Conservation (phyloP, 2,329 filamentous ascomycete species). For the Chlorencoelia australis region DNA sequence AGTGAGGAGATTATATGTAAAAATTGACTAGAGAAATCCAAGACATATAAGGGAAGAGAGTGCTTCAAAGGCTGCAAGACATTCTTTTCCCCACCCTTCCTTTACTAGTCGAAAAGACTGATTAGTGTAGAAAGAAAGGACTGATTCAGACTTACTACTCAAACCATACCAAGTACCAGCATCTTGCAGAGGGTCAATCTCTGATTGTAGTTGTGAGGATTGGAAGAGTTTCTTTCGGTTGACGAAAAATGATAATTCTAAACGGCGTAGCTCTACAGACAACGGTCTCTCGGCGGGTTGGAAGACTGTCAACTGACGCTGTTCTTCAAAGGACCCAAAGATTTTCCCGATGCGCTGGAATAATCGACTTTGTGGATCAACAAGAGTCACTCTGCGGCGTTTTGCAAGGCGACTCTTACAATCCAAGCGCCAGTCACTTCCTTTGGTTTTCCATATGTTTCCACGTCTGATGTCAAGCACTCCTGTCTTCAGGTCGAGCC, state of each 20-base stretch:
- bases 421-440: conserved; percentile 33
- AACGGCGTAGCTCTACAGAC: conserved; percentile 38
- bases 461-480: conserved; percentile 42
- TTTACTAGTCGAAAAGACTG: too few species aligned
- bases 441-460: conserved; percentile 30
- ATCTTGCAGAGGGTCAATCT: conserved; percentile 48
- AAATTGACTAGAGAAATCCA: too few species aligned
- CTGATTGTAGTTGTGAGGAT: conserved; percentile 38
- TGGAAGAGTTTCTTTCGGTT: conserved; percentile 33
- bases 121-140: too few species aligned
- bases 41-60: too few species aligned
- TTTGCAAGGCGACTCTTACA: conserved; percentile 20
- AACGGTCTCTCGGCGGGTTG: conserved; percentile 32
- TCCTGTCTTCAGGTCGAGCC: conserved; percentile 40
- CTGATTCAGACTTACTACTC: too few species aligned
- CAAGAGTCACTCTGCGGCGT: conserved; percentile 28
- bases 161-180: conserved; percentile 51
- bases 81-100: too few species aligned
- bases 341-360: conserved; percentile 32
- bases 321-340: conserved; percentile 41
- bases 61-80: too few species aligned
- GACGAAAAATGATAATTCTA: conserved; percentile 45
- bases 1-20: too few species aligned
- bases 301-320: conserved; percentile 34
- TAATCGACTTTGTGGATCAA: conserved; percentile 38